Base-by-base conservation (phyloP, 2,329 filamentous ascomycete species). In the Fusarium chaquense region DNA sequence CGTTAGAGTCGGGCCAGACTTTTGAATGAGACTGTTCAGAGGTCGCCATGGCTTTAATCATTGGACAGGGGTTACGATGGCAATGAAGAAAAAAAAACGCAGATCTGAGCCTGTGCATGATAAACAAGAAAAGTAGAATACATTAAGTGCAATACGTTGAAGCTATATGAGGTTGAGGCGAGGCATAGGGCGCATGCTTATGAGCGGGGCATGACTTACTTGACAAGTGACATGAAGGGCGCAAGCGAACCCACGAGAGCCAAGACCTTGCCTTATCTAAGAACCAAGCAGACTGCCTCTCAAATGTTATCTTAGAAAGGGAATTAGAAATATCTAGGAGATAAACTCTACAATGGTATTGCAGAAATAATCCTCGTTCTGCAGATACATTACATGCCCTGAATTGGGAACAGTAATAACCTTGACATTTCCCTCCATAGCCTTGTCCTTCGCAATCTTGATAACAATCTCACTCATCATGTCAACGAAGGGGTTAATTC, bases 201-300 rank as follows among this genome's bases (percentile, higher is more conserved):
- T n/a, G 12, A 6, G 36, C 11, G n/a, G 45, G 45, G 45, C 15
- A 15, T 22, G 15, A 33, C 36, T 16, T 59, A 33, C 36, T 16
- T 59, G 13, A 43, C n/a, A 41, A 16, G 9, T 61, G 55, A 60
- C 43, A 60, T 41, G 44, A 60, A 61, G 58, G 58, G 54, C 43
- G 54, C 57, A 49, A 26, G 15, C 28, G 18, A 32, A 20, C 13
- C n/a, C 5, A 6, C 18, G 15, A 20, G 13, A 32, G 13, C 28
- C 15, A 45, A 26, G 24, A n/a, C 22, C 6, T 26, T 12, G 15
- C 7, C 24, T 6, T 26, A 26, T 26, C 24, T 26, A 5, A 26
- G 24, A 26, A 26, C 24, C 24, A 26, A 26, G 24, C 24, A 26
- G 24, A 26, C 24, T 26, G 5, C 24, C 24, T 26, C 5, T 5